Evolutionary conservation across 805 yeast genomes (phyloP).

Genomic region (Lipomyces lipofer): DNA sequence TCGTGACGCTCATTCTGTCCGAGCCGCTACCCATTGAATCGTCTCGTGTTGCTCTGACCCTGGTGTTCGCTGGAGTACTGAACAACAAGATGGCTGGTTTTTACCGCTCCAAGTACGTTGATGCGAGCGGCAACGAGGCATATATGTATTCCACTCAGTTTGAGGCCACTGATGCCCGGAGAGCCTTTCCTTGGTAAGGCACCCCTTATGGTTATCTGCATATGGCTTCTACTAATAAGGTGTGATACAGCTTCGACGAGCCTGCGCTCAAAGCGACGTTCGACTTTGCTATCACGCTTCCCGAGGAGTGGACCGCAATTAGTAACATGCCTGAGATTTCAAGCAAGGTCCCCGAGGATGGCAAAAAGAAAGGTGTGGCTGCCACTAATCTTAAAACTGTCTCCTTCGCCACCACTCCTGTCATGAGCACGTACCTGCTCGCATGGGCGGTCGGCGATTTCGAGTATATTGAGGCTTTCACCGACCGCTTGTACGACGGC

Average conservation of each 20-base stretch:
- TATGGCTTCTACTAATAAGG: neutral
- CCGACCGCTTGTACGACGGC: conserved; percentile 44
- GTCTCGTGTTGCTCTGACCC: conserved; percentile 45
- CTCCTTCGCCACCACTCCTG: conserved; percentile 76
- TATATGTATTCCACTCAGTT: conserved; percentile 82
- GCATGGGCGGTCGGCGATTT: conserved; percentile 83
- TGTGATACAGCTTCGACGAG: conserved; percentile 56
- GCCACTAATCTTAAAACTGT: conserved; percentile 77
- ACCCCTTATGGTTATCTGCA: neutral
- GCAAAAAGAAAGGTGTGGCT: conserved; percentile 48
- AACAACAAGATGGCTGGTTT: conserved; percentile 73
- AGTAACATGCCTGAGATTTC: conserved; percentile 57
- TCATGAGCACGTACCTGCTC: conserved; percentile 81
- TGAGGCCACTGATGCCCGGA: conserved; percentile 84
- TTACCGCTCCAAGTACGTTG: conserved; percentile 48
- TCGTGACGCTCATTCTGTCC: conserved; percentile 56
- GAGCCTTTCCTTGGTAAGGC: conserved; percentile 70
- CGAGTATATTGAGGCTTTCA: conserved; percentile 62
- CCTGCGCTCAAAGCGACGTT: conserved; percentile 77
- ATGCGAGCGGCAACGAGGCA: conserved; percentile 61
- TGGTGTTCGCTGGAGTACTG: conserved; percentile 57
- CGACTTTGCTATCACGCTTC: conserved; percentile 56
- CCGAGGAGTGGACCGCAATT: conserved; percentile 40
- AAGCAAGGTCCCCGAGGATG: conserved; percentile 59
- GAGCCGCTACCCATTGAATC: conserved; percentile 41